Percentiles rank a stretch among this genome's conserved stretches.
phyloP scores from a whole-genome alignment of 176 grass and related monocot genomes.

The Juncus effusus region DNA sequence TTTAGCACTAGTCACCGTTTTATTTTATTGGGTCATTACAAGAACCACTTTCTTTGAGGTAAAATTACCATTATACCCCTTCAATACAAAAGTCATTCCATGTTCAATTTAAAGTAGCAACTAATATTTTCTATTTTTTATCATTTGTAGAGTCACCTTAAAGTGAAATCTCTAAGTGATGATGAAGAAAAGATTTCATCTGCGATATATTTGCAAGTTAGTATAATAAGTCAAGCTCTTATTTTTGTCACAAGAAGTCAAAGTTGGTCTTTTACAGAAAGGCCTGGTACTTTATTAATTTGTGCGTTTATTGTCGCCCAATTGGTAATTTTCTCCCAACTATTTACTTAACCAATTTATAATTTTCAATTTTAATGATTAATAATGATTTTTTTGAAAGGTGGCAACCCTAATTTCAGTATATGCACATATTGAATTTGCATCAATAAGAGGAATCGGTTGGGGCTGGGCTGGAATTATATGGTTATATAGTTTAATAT shows the following conservation, averaged over 20 bases:
- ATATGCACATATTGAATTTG: conserved; percentile 64
- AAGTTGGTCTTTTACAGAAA: conserved; percentile 57
- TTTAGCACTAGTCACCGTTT: conserved; percentile 66
- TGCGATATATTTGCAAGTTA: conserved; percentile 85
- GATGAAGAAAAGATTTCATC: conserved; percentile 60
- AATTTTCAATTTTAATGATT: not conserved
- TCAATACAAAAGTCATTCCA: too few species aligned
- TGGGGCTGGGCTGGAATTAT: conserved; percentile 79
- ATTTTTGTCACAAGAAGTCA: conserved; percentile 83
- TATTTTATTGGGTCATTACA: conserved; percentile 69
- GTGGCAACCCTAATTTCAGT: conserved; percentile 73
- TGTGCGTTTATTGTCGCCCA: conserved; percentile 67
- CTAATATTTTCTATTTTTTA: conserved; percentile 7
- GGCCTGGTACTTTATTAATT: conserved; percentile 59
- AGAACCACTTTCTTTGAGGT: conserved; percentile 77
- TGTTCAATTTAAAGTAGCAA: not conserved
- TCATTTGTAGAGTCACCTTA: conserved; percentile 48
- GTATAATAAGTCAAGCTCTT: conserved; percentile 78
- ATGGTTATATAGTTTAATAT: conserved; percentile 72
- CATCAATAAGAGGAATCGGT: conserved; percentile 57
- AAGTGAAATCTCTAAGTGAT: conserved; percentile 44
- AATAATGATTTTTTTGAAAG: conserved; percentile 24
- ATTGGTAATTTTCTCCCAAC: conserved; percentile 34
- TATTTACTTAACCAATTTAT: not conserved
- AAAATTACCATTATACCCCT: not conserved